These are phyloP conservation scores for Colletotrichum higginsianum DNA, from an alignment of 2,329 filamentous ascomycete genomes.

Conservation along the genomic window DNA sequence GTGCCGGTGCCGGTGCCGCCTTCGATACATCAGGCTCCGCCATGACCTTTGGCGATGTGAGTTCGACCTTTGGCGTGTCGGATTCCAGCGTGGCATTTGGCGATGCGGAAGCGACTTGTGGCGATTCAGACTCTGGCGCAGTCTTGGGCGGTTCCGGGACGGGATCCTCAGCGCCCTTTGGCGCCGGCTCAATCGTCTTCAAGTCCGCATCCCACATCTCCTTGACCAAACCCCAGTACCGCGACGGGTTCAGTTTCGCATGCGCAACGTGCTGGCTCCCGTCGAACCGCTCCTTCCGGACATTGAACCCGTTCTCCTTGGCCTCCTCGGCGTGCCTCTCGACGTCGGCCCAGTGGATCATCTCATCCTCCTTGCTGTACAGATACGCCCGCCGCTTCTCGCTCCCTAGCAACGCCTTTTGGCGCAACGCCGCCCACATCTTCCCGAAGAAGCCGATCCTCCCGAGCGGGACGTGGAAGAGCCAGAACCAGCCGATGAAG, in stretches of 20 bases:
- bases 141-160: neutral
- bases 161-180: neutral
- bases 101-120: neutral
- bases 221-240: constrained; percentile 66
- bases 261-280: constrained; percentile 67
- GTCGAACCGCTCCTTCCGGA: constrained; percentile 62
- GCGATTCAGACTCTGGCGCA: neutral
- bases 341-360: constrained; percentile 63
- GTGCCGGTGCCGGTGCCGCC: neutral
- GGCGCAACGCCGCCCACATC: constrained; percentile 57
- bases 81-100: neutral
- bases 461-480: constrained; percentile 50
- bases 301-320: constrained; percentile 54
- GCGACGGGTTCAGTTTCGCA: constrained; percentile 58
- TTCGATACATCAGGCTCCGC: neutral
- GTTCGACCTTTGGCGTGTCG: neutral
- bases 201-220: constrained; percentile 60
- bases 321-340: constrained; percentile 64
- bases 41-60: neutral
- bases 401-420: constrained; percentile 48
- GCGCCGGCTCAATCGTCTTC: constrained; percentile 3
- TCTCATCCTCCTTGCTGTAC: constrained; percentile 63
- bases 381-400: constrained; percentile 66
- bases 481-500: constrained; percentile 52
- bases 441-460: constrained; percentile 50